Evolutionary conservation across 1,284 basidiomycete genomes (phyloP), one percentile per base, ranked within the genome.

Genomic region (Ganoderma leucocontextum): DNA sequence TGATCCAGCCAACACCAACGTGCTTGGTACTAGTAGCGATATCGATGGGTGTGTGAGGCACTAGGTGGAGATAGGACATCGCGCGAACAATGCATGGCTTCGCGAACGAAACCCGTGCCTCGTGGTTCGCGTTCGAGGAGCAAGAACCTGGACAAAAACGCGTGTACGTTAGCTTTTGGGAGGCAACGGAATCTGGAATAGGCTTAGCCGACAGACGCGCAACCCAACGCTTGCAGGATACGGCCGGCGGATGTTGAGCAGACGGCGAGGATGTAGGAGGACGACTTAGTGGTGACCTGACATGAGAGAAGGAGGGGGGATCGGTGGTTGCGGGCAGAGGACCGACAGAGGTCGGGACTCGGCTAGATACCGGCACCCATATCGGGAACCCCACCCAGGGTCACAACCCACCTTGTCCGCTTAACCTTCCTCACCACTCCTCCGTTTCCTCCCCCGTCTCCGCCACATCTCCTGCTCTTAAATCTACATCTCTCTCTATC

Each of bases 321-420:
- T 6, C 41, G 41, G 35, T n/a, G 55, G 55, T 57, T n/a, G 35
- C 29, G 35, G 55, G 35, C 29, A 35, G 55, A 22, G 19, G 55
- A 19, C 22, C 29, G 59, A 25, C 0, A n/a, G 58, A 49, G 47
- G 25, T 63, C 49, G 47, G 36, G 62, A 25, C 47, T 38, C 66
- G 66, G 63, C 60, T 52, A 52, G 60, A 63, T 64, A 60, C 64
- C 68, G 68, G 68, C 64, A 62, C 61, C 59, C 64, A 62, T 55
- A 29, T 63, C 57, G 59, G 60, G 67, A 49, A 19, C 36, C 52
- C 22, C 49, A 10, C 29, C 60, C 60, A 47, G 44, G 35, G 35
- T 53, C 59, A 49, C 41, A 62, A 39, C 61, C 61, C 63, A 39
- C 64, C 41, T 38, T 57, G 62, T 55, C 62, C 57, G 62, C 68